phyloP scores from a whole-genome alignment of 1,139 yeast genomes.

The Kluyveromyces sp. region DNA sequence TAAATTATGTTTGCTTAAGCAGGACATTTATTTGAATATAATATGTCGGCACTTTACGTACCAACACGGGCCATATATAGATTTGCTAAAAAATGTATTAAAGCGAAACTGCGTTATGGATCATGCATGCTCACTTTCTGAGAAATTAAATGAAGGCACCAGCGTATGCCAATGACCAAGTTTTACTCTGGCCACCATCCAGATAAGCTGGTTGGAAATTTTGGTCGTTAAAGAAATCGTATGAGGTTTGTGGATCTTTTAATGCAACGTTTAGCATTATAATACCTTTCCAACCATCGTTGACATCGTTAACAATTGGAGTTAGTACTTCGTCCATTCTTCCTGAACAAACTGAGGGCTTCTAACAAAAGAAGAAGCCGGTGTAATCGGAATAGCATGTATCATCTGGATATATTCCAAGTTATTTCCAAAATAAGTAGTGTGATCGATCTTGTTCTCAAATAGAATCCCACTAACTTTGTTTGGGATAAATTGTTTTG shows the following conservation, averaged over 20 bases:
- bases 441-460: slow-evolving; percentile 86
- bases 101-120: no score
- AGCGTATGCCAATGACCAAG: slow-evolving; percentile 81
- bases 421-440: slow-evolving; percentile 77
- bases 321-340: slow-evolving; percentile 58
- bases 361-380: slow-evolving; percentile 73
- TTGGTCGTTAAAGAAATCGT: slow-evolving; percentile 53
- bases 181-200: slow-evolving; percentile 82
- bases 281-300: slow-evolving; percentile 86
- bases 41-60: no score
- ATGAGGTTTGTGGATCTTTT: slow-evolving; percentile 58
- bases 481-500: slow-evolving; percentile 47
- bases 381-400: slow-evolving; percentile 88
- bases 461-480: slow-evolving; percentile 71
- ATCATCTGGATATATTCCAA: slow-evolving; percentile 88
- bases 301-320: slow-evolving; percentile 44
- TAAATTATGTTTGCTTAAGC: no score
- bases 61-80: no score
- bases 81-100: no score
- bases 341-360: slow-evolving; percentile 59
- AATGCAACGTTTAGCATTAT: slow-evolving; percentile 72
- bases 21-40: no score
- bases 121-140: no score
- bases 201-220: slow-evolving; percentile 46
- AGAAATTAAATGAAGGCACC: slow-evolving; percentile 34